These are phyloP conservation scores for Boletus rubescentipes DNA, from an alignment of 768 basidiomycete genomes.

Conservation along the genomic window DNA sequence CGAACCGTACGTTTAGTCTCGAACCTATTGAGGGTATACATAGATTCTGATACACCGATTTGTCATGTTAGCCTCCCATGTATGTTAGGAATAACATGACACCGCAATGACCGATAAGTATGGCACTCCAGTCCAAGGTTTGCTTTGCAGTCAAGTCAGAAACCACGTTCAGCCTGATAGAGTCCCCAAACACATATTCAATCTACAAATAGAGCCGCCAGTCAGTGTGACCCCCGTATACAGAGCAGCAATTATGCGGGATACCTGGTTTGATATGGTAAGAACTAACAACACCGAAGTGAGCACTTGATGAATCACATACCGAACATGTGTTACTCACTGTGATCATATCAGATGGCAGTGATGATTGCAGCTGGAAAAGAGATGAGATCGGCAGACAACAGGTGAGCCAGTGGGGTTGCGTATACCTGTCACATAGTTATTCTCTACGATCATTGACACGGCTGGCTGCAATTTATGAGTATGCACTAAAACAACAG, in stretches of 20 bases:
- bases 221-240: not conserved
- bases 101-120: constrained; percentile 1
- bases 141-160: not conserved
- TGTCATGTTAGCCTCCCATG: not conserved
- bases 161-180: not conserved
- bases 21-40: not conserved
- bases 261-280: constrained; percentile 1
- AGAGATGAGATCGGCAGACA: not conserved
- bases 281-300: not conserved
- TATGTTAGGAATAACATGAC: not conserved
- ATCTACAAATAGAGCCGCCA: not conserved
- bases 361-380: not conserved
- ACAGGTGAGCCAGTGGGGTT: not conserved
- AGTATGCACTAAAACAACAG: too few relatives aligned
- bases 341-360: constrained; percentile 3
- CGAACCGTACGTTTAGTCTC: too few relatives aligned
- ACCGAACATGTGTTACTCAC: not conserved
- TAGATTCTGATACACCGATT: not conserved
- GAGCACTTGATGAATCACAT: not conserved
- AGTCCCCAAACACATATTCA: not conserved
- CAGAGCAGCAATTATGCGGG: not conserved
- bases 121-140: too few relatives aligned
- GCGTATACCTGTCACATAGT: not conserved
- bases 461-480: not conserved
- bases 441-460: not conserved